Evolutionary conservation across 371 early-diverging fungal genomes (phyloP).

Genomic region (Actinomucor elegans): DNA sequence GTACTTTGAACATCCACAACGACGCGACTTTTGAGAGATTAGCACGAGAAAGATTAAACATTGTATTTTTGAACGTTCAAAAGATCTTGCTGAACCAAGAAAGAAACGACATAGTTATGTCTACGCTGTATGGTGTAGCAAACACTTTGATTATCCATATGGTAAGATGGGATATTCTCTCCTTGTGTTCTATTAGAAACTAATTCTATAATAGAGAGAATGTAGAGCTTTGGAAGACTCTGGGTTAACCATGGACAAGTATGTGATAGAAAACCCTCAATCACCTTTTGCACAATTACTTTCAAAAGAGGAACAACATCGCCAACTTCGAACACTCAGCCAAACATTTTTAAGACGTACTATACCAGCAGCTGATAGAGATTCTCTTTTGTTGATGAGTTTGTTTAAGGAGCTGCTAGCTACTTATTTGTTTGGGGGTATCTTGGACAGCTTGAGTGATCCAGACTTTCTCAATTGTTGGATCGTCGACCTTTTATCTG

Average conservation of each 20-base stretch:
- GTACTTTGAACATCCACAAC: conserved; percentile 27
- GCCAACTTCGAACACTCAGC: conserved; percentile 34
- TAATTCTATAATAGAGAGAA: conserved; percentile 34
- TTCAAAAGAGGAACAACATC: conserved; percentile 40
- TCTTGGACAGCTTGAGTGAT: conserved; percentile 36
- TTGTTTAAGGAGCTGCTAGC: conserved; percentile 43
- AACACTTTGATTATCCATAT: conserved; percentile 55
- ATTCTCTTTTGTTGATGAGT: conserved; percentile 29
- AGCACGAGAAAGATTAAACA: conserved; percentile 34
- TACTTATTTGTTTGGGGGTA: conserved; percentile 34
- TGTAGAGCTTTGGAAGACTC: conserved; percentile 46
- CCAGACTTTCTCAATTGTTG: conserved; percentile 47
- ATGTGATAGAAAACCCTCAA: conserved; percentile 38
- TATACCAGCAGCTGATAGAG: conserved; percentile 29
- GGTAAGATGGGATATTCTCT: conserved; percentile 22
- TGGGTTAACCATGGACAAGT: conserved; percentile 33
- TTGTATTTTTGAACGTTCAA: conserved; percentile 31
- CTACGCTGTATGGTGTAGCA: conserved; percentile 47
- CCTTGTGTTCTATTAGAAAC: not conserved
- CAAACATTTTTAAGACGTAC: conserved; percentile 34
- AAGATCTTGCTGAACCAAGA: conserved; percentile 46
- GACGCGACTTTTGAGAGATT: conserved; percentile 30
- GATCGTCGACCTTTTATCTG: conserved; percentile 37
- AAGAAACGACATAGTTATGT: conserved; percentile 50
- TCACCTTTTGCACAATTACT: conserved; percentile 52